These are phyloP conservation scores for Tardiomyces depauwii DNA, from an alignment of 1,139 yeast genomes.

Conservation along the genomic window DNA sequence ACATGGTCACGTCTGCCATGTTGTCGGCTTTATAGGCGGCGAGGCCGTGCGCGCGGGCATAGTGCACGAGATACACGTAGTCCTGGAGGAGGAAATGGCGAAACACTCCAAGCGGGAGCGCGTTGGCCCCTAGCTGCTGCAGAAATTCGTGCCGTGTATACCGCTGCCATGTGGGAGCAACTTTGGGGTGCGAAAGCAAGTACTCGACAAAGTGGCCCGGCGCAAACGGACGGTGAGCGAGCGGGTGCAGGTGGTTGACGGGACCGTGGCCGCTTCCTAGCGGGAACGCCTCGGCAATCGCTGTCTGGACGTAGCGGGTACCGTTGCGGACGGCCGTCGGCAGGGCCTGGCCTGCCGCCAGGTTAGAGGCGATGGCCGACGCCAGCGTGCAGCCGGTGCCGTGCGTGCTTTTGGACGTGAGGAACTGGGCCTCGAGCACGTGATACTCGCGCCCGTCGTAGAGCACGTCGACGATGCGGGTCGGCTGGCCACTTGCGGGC, in stretches of 20 bases:
- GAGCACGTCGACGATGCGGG: slow-evolving; percentile 45
- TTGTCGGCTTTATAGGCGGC: slow-evolving; percentile 56
- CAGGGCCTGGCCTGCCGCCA: slow-evolving; percentile 44
- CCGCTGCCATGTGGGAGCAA: slow-evolving; percentile 43
- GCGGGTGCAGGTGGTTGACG: slow-evolving; percentile 27
- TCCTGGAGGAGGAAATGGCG: slow-evolving; percentile 58
- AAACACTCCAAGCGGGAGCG: slow-evolving; percentile 41
- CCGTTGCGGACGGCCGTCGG: slow-evolving; percentile 42
- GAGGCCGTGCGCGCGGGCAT: slow-evolving; percentile 56
- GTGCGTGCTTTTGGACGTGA: slow-evolving; percentile 49
- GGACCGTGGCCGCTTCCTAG: slow-evolving; percentile 67
- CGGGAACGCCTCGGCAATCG: slow-evolving; percentile 34
- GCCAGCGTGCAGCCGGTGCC: slow-evolving; percentile 92
- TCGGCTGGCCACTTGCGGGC: slow-evolving; percentile 8
- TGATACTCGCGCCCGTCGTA: slow-evolving; percentile 38
- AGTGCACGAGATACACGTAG: slow-evolving; percentile 55
- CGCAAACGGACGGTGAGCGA: slow-evolving; percentile 26
- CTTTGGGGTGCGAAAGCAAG: slow-evolving; percentile 45
- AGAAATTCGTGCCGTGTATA: slow-evolving; percentile 56
- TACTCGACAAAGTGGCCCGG: slow-evolving; percentile 38
- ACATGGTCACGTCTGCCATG: slow-evolving; percentile 39
- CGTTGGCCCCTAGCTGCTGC: slow-evolving; percentile 38
- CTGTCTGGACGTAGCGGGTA: slow-evolving; percentile 56
- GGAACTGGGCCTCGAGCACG: slow-evolving; percentile 39
- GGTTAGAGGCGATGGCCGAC: slow-evolving; percentile 66